Base-by-base conservation (phyloP, 305 asterid species). In the Fraxinus velutina region DNA sequence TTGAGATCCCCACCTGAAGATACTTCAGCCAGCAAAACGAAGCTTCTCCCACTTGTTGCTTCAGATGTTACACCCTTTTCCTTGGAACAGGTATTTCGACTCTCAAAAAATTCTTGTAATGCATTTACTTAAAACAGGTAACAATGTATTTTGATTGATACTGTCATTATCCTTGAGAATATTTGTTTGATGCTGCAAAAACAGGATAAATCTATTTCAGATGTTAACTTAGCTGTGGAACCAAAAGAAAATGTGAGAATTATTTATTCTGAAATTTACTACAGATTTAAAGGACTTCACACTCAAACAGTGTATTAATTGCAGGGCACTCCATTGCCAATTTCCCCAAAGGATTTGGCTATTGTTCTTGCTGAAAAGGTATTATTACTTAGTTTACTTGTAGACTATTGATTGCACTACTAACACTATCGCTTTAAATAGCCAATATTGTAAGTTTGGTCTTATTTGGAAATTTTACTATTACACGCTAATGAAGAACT, bases 81-180 rank as follows among this genome's bases (percentile, higher is more conserved):
- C 32, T 74, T 82, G 80, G 88, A 89, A 73, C 90, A 92, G 92
- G 96, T 92, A 87, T 15, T 52, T 19, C 4, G 80, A 44, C 21
- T 79, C 57, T 21, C 32, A 22, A 27, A 64, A 64, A 73, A 0
- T 71, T 47, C 29, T 66, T 17, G 77, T 17, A 5, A 27, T 75
- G 71, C 29, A 44, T 72, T 83, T 66, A 76, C 64, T 52, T 75
- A 10, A 57, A 79, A 47, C 55, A 27, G 77, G 27, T 76, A 81
- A 24, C 13, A 17, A 52, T 68, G 33, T 27, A 70, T 39, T n/a
- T 44, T n/a, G 32, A 75, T 52, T 68, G 32, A 78, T 73, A 50
- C 57, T 30, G 66, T 19, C 24, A 29, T 2, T 42, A 19, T 39
- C 37, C 8, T 62, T 76, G 6, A 80, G 52, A 50, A 79, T 72